Evolutionary conservation across 768 basidiomycete species (phyloP), one percentile per base, ranked within the genome.

Genomic region (Sporobolomyces pararoseus): DNA sequence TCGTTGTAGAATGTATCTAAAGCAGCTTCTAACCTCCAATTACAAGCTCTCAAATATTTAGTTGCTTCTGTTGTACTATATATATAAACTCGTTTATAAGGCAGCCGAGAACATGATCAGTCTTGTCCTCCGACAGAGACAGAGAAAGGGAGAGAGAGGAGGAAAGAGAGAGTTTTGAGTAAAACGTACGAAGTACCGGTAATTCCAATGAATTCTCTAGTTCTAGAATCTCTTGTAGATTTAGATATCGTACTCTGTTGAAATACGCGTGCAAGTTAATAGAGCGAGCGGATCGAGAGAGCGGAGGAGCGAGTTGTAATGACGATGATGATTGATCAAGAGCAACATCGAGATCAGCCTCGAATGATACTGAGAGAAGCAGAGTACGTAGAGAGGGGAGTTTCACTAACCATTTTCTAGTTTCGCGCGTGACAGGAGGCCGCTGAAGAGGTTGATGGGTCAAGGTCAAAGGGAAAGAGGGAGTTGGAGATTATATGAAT

Each of bases 1-100:
- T 76, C 72, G 57, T 60, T 63, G 66, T 49, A 79, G 71, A 60
- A 78, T 0, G 69, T 68, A 47, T 79, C 78, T 25, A 77, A 52
- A 2, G 76, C 76, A 12, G 51, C 47, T 31, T 75, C 75, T 37
- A 76, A 34, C 2, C 66, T 42, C 62, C 63, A 78, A 16, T 54
- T 29, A 31, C 61, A 21, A 1, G 57, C 65, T 37, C 71, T 76
- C 42, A 74, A 68, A 51, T 72, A 67, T 1, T 70, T 59, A 3
- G 4, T 31, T 0, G 77, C 75, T 7, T 75, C 72, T 19, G 72
- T 47, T 23, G 73, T 29, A 0, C 73, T 72, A 53, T 32, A 9
- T 17, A 21, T 16, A 3, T 37, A 21, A 13, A 10, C 12, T 47
- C 46, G 46, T n/a, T n/a, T n/a, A n/a, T n/a, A n/a, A n/a, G n/a